phyloP scores from a whole-genome alignment of 2,329 filamentous ascomycete genomes.

The Trichoderma harzianum region DNA sequence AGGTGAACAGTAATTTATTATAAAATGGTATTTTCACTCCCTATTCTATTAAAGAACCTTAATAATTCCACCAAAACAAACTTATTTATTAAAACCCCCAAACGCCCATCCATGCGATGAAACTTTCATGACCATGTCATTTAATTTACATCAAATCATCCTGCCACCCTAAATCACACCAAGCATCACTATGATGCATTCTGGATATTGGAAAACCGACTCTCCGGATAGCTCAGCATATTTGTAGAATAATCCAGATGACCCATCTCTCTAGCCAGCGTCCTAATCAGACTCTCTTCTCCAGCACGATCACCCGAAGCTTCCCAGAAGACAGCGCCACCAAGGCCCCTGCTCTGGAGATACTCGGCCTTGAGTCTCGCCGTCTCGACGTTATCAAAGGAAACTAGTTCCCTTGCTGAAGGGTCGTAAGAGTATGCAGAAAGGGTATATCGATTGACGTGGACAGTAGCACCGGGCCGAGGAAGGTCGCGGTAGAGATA shows the following conservation, averaged over 20 bases:
- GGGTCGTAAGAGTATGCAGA: constrained; percentile 72
- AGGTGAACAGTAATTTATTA: too few relatives aligned
- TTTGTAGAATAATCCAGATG: constrained; percentile 50
- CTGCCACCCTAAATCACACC: not conserved
- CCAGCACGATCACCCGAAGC: constrained; percentile 61
- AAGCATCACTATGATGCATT: constrained; percentile 28
- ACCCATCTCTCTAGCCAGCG: constrained; percentile 46
- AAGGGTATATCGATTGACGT: constrained; percentile 53
- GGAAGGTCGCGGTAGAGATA: constrained; percentile 75
- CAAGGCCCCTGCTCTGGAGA: constrained; percentile 57
- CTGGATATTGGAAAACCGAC: constrained; percentile 57
- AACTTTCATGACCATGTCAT: not conserved
- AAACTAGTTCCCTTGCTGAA: constrained; percentile 58
- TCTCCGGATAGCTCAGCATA: constrained; percentile 52
- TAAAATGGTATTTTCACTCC: too few relatives aligned
- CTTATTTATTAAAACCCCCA: not conserved
- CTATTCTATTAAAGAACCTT: not conserved
- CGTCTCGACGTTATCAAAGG: constrained; percentile 63
- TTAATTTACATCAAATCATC: not conserved
- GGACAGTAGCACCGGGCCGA: constrained; percentile 51
- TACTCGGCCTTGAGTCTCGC: constrained; percentile 61
- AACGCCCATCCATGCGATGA: not conserved
- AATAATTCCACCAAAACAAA: not conserved
- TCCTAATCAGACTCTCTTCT: constrained; percentile 55
- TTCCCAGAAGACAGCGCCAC: constrained; percentile 85